Evolutionary conservation across 148 eudicot species (phyloP), one percentile per base, ranked within the genome.

Genomic region (Selenicereus undatus): DNA sequence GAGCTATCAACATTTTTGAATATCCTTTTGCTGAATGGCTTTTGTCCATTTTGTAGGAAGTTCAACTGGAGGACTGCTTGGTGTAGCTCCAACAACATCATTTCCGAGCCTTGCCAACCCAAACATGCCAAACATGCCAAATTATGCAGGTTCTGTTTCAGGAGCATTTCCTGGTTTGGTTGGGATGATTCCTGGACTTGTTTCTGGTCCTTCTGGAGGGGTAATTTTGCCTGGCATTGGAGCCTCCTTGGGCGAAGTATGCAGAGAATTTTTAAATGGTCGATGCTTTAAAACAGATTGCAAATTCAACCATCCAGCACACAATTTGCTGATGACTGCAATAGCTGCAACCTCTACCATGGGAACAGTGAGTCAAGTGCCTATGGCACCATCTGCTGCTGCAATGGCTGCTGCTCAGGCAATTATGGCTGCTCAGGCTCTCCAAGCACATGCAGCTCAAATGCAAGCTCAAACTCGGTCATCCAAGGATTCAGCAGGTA

Each of bases 321-420:
- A 93, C 84, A 92, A 86, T 82, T 78, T 96, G 82, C 89, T 48
- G 71, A 66, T 66, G 32, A 66, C 94, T 80, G 94, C 97, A 29
- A 81, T 96, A 83, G 93, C 97, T 81, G 93, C 99, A 62, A 88
- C 97, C 42, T 89, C 95, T 77, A 86, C 86, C 77, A 91, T 93
- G 95, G 98, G 99, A 81, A 90, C 91, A 75, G 88, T 91, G 65
- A 96, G 94, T 84, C 99, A 93, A 88, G 97, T 88, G 72, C 97
- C 99, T 10, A 95, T 95, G 99, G 92, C 99, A 9, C 99, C 98
- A 73, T 92, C 99, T 85, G 99, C 99, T 82, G 98, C 99, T 88
- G 99, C 99, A 42, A 96, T 96, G 98, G 97, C 97, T 83, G 98
- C 99, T 82, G 98, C 99, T 79, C 98, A 96, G 82, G 99, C 99